Percentiles rank a stretch among this genome's conserved stretches.
phyloP scores from a whole-genome alignment of 768 basidiomycete genomes.

The Stropharia rugosoannulata region DNA sequence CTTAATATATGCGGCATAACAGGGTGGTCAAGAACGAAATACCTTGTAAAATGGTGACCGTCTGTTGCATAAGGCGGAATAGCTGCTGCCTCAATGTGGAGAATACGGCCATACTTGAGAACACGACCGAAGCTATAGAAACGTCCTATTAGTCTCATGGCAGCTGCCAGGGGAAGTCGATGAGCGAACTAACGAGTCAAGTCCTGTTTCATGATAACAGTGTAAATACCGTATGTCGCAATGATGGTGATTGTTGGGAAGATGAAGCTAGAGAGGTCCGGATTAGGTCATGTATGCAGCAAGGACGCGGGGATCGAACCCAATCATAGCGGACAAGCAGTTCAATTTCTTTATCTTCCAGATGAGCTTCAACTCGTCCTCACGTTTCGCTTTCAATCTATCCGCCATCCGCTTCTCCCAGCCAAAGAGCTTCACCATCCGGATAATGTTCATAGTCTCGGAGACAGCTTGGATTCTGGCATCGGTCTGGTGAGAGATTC shows the following conservation, averaged over 20 bases:
- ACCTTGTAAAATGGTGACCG: neutral
- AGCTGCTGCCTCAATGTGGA: neutral
- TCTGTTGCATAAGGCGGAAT: neutral
- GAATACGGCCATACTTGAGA: slow-evolving; percentile 4
- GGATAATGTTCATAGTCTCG: slow-evolving; percentile 58
- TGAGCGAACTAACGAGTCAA: neutral
- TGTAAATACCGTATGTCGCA: neutral
- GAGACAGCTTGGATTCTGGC: slow-evolving; percentile 59
- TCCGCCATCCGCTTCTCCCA: slow-evolving; percentile 2
- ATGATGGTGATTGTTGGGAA: neutral
- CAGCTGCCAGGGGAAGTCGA: neutral
- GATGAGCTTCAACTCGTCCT: neutral
- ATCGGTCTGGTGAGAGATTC: slow-evolving; percentile 37
- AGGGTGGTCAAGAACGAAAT: neutral
- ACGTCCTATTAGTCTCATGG: neutral
- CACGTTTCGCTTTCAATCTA: neutral
- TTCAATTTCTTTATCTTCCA: neutral
- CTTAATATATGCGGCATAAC: neutral
- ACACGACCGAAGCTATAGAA: neutral
- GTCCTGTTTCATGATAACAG: slow-evolving; percentile 3
- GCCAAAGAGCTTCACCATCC: slow-evolving; percentile 5
- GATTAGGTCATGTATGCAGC: neutral
- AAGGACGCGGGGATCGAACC: neutral
- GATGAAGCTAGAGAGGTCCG: neutral
- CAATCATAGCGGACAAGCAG: neutral